Conservation (phyloP, 306 rosid genomes). For the Quillaja saponaria region DNA sequence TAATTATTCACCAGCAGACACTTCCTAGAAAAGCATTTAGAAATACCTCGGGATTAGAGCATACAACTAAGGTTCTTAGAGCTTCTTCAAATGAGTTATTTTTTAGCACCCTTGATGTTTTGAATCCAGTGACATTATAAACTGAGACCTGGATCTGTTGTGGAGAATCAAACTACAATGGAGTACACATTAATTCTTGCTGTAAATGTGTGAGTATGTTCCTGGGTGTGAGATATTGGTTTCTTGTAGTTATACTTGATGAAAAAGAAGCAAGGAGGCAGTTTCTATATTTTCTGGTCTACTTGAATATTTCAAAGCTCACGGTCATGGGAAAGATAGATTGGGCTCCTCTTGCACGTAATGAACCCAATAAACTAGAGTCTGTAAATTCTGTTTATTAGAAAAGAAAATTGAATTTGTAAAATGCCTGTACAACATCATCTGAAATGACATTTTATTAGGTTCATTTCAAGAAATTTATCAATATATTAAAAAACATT, state of each 20-base stretch:
- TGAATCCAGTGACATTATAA: too few species aligned
- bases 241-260: too few species aligned
- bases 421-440: background rate
- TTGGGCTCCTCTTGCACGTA: background rate
- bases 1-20: too few species aligned
- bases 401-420: background rate
- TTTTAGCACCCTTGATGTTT: background rate
- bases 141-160: background rate
- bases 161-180: background rate
- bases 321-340: background rate
- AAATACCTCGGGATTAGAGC: too few species aligned
- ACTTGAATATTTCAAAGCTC: background rate
- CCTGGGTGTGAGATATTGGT: too few species aligned
- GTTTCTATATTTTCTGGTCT: slow-evolving; percentile 2
- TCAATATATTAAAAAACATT: background rate
- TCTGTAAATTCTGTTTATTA: too few species aligned
- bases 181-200: background rate
- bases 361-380: background rate
- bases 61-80: too few species aligned
- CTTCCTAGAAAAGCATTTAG: too few species aligned
- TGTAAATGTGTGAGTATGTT: too few species aligned
- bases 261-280: background rate
- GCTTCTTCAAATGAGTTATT: background rate
- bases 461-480: background rate
- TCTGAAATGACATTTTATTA: background rate